Base-by-base conservation (phyloP, 208 protist genomes). In the Lotmaria passim region DNA sequence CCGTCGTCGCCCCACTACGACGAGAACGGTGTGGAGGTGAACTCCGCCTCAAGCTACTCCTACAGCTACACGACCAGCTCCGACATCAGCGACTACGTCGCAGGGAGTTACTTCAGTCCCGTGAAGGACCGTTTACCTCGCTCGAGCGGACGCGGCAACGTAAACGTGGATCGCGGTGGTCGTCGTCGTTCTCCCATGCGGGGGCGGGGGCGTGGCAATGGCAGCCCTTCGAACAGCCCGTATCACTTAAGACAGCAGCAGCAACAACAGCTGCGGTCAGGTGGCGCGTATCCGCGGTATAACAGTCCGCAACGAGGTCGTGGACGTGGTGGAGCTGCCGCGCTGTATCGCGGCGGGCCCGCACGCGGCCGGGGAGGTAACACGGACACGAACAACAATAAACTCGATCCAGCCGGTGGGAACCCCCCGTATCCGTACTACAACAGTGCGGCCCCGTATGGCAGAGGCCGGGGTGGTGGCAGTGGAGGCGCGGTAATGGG, bases 1-100 rank as follows among this genome's bases (percentile, higher is more conserved):
- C 50, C 48, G 21, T 39, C 28, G 2, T 43, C 28, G 24, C 24
- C 31, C n/a, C 44, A 23, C 33, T 56, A 75, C 46, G 62, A 51
- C 33, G 33, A 53, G 36, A 36, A 68, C 17, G 46, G 31, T 5
- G 58, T 23, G 17, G 56, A 66, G 53, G 31, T 67, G 58, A 38
- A 62, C 11, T 69, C 69, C 10, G 61, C 53, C 24, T 64, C 59
- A 7, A 63, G 33, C 43, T 66, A 66, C 62, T 76, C 62, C 17
- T 76, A 56, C 71, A 69, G 61, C 63, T 64, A 70, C 71, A 66
- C 53, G 24, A 66, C 62, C 28, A 66, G 46, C 53, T 70, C 71
- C 30, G 71, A 70, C 62, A 66, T 64, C 19, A 75, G 48, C 26
- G 61, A 76, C 61, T 68, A 73, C 57, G 33, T 60, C 12, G 56